A percentile compares a stretch with the other conserved stretches of the same genome.
Conservation (phyloP, 768 basidiomycete genomes). For the Suillus bovinus region DNA sequence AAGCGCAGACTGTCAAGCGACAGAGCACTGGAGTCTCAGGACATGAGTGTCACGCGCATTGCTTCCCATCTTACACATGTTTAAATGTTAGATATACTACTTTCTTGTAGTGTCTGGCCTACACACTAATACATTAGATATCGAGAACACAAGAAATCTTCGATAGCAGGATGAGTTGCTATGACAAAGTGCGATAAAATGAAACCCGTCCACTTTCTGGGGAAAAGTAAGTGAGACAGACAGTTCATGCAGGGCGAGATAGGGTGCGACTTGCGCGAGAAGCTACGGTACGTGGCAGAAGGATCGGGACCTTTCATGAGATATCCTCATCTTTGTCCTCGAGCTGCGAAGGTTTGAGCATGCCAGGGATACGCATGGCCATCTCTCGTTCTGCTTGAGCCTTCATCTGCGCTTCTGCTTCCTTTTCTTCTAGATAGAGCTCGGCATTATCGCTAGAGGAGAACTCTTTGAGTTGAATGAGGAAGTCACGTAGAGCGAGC, state of each 20-base stretch:
- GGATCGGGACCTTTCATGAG: conserved; percentile 32
- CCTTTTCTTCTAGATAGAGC: conserved; percentile 92
- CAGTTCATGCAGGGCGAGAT: conserved; percentile 14
- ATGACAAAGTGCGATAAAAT: conserved; percentile 19
- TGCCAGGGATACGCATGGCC: conserved; percentile 94
- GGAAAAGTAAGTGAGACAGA: conserved; percentile 18
- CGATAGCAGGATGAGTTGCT: conserved; percentile 32
- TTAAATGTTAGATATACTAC: conserved; percentile 6
- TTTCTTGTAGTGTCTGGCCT: conserved; percentile 28
- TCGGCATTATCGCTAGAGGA: conserved; percentile 90
- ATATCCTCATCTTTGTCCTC: conserved; percentile 93
- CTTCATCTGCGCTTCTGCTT: conserved; percentile 76
- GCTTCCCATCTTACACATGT: too few relatives aligned
- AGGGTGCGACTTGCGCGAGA: conserved; percentile 26
- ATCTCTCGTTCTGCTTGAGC: conserved; percentile 83
- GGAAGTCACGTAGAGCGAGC: conserved; percentile 91
- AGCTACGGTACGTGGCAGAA: conserved; percentile 27
- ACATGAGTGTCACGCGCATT: too few relatives aligned
- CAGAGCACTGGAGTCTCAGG: too few relatives aligned
- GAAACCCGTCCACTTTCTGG: conserved; percentile 27
- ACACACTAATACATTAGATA: conserved; percentile 42
- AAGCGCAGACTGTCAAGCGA: too few relatives aligned
- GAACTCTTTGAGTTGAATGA: conserved; percentile 97
- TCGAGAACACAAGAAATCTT: conserved; percentile 28
- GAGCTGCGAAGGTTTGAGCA: conserved; percentile 94